These are phyloP conservation scores for Tylopilus orsonianus DNA, from an alignment of 1,284 basidiomycete genomes.

Conservation along the genomic window DNA sequence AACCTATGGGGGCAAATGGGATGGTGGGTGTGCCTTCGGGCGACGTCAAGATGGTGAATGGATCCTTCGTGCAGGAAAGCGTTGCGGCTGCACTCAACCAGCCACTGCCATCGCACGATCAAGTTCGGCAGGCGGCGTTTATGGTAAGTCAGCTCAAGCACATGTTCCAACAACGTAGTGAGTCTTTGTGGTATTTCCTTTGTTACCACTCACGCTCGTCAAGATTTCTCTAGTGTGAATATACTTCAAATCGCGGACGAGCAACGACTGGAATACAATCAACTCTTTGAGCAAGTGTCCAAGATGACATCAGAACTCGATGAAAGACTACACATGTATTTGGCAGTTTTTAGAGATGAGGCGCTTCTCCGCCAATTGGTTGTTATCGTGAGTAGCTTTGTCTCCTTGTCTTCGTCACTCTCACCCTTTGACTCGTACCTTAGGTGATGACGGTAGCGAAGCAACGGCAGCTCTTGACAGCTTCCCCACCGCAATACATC, in stretches of 20 bases:
- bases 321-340: slow-evolving; percentile 47
- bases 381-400: slow-evolving; percentile 48
- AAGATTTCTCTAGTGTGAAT: slow-evolving; percentile 29
- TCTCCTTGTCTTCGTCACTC: slow-evolving; percentile 11
- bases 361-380: slow-evolving; percentile 48
- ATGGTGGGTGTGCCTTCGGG: slow-evolving; percentile 12
- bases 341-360: slow-evolving; percentile 45
- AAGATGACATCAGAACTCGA: slow-evolving; percentile 48
- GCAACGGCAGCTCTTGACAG: slow-evolving; percentile 49
- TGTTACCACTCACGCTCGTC: slow-evolving; percentile 14
- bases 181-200: slow-evolving; percentile 20
- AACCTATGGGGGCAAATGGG: slow-evolving; percentile 15
- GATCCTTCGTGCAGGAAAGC: slow-evolving; percentile 16
- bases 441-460: slow-evolving; percentile 53
- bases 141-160: slow-evolving; percentile 36
- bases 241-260: slow-evolving; percentile 46
- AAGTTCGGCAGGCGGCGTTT: slow-evolving; percentile 31
- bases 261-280: slow-evolving; percentile 51
- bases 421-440: slow-evolving; percentile 9
- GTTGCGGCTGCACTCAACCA: slow-evolving; percentile 9
- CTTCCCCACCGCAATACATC: slow-evolving; percentile 50
- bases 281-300: slow-evolving; percentile 47
- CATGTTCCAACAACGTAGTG: slow-evolving; percentile 35
- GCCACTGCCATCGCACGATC: slow-evolving; percentile 29
- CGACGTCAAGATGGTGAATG: slow-evolving; percentile 27